Base-by-base conservation (phyloP, 2,329 filamentous ascomycete genomes). In the Paecilomyces dactylethromorphus region DNA sequence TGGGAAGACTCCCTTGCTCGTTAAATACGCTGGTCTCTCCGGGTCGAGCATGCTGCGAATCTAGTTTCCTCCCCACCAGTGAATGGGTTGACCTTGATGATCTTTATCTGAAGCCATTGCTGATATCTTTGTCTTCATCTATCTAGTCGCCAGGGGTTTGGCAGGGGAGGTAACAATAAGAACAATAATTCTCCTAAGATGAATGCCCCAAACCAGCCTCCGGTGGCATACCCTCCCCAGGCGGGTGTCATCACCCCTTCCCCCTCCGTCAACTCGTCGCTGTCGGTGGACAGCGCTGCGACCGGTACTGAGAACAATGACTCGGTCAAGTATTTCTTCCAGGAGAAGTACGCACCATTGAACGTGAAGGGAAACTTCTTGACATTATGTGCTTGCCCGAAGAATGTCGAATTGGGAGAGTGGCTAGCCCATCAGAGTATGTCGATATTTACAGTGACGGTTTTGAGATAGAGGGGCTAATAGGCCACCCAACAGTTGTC, bases 331-430 rank as follows among this genome's bases (percentile, higher is more conserved):
- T 80, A 79, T 65, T 81, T 80, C 64, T 79, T 81, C 63, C 76
- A 78, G 64, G 78, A 81, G 69, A 80, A 79, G 66, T 80, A 80
- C 60, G 87, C 89, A 57, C 90, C 88, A 71, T 87, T 96, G 69
- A 96, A 96, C 64, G 92, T 97, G 69, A 96, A 93, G 79, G 93
- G 93, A 60, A 97, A 97, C 79, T 97, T 97, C 73, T 91, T 96
- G 88, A 97, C 93, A 11, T 78, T 97, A 60, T 95, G 92, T 68
- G 91, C 92, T 55, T 89, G 92, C 71, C 93, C 93, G 22, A 92
- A 93, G 79, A 92, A 94, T 58, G 90, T 97, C 53, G 93, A 97
- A 69, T 87, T 91, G 71, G 93, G 91, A 65, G 93, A 97, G 76
- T 97, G 93, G 93, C 84, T 97, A 66, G 92, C 92, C 63, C 91